Evolutionary conservation across 2,329 filamentous ascomycete species (phyloP).

Genomic region (Penicillium sp.): DNA sequence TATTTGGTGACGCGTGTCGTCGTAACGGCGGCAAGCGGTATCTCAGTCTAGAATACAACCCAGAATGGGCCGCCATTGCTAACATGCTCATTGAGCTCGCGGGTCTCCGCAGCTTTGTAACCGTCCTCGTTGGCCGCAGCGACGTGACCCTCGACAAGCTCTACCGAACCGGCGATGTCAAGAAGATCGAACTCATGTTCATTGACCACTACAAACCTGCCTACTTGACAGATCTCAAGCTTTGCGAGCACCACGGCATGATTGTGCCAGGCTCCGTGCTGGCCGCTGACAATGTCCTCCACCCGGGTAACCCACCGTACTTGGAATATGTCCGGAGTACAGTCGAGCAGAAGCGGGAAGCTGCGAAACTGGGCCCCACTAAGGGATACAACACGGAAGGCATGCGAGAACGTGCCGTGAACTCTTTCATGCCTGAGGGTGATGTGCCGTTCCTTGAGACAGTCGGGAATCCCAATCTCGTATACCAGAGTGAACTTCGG

Average conservation of each 20-base stretch:
- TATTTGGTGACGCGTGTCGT: conserved; percentile 68
- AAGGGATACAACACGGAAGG: conserved; percentile 17
- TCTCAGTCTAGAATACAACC: conserved; percentile 70
- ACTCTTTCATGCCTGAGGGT: conserved; percentile 22
- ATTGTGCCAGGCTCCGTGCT: conserved; percentile 56
- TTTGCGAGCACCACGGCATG: conserved; percentile 69
- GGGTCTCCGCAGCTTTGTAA: conserved; percentile 68
- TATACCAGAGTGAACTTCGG: conserved; percentile 62
- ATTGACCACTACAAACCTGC: conserved; percentile 78
- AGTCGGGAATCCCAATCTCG: conserved; percentile 60
- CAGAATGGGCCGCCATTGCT: conserved; percentile 71
- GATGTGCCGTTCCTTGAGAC: conserved; percentile 18
- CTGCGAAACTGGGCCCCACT: conserved; percentile 18
- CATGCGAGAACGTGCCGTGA: conserved; percentile 13
- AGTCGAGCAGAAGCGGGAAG: conserved; percentile 60
- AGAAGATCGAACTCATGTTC: conserved; percentile 70
- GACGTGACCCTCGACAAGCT: conserved; percentile 65
- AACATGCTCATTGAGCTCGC: conserved; percentile 69
- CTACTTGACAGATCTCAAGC: conserved; percentile 72
- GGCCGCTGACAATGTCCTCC: conserved; percentile 47
- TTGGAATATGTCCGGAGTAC: conserved; percentile 66
- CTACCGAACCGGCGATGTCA: conserved; percentile 53
- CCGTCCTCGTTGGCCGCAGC: conserved; percentile 68
- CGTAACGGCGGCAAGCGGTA: conserved; percentile 65
- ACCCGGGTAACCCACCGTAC: conserved; percentile 48